phyloP scores from a whole-genome alignment of 306 rosid genomes.

The Casuarina equisetifolia region DNA sequence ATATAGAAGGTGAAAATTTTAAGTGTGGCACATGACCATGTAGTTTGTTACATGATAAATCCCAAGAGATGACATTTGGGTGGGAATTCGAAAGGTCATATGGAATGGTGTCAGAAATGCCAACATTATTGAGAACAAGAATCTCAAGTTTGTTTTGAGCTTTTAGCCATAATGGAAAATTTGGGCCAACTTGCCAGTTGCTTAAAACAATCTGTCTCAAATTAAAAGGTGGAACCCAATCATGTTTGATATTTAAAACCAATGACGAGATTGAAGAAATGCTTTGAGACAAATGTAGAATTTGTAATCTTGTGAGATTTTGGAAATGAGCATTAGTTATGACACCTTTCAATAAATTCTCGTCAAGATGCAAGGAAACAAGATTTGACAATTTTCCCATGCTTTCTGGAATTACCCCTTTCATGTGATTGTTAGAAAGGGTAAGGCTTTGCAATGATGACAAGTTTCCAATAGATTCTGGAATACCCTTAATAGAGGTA shows the following conservation, averaged over 20 bases:
- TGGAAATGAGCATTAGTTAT: no score
- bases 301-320: neutral
- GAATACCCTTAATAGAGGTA: no score
- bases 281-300: neutral
- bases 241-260: neutral
- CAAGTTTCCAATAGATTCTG: neutral
- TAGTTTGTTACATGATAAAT: constrained; percentile 14
- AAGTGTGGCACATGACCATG: constrained; percentile 13
- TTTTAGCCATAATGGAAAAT: neutral
- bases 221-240: neutral
- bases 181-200: neutral
- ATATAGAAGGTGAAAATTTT: neutral
- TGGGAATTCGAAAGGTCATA: constrained; percentile 17
- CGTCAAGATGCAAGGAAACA: no score
- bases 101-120: constrained; percentile 11
- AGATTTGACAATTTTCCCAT: no score
- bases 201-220: neutral
- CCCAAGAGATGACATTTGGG: neutral
- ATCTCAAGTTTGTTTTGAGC: constrained; percentile 4
- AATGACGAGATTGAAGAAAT: rapidly evolving
- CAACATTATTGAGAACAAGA: neutral
- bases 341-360: no score
- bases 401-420: no score
- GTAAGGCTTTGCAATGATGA: neutral
- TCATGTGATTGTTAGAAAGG: neutral